phyloP scores from a whole-genome alignment of 768 basidiomycete species.

The Psilocybe subaeruginosa region DNA sequence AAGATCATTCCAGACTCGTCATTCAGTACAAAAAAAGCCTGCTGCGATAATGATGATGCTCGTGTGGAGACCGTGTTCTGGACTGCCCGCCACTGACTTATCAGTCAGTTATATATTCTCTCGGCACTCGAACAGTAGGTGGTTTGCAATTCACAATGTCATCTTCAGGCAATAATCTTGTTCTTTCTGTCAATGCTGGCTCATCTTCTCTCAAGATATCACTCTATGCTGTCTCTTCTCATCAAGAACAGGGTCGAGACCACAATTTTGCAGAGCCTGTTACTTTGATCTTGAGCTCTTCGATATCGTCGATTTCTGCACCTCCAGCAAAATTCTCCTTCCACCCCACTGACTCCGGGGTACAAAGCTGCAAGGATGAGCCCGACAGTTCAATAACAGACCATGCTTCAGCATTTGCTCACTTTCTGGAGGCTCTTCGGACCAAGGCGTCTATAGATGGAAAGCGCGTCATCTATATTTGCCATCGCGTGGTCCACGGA shows the following conservation, averaged over 20 bases:
- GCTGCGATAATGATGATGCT: neutral
- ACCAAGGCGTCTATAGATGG: conserved; percentile 43
- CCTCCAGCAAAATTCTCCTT: conserved; percentile 57
- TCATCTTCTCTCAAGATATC: conserved; percentile 88
- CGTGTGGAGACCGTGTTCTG: neutral
- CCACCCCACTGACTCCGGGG: conserved; percentile 20
- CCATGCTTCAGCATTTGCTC: conserved; percentile 64
- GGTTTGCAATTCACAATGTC: conserved; percentile 3
- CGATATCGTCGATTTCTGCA: conserved; percentile 59
- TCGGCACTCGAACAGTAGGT: neutral
- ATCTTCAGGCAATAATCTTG: conserved; percentile 30
- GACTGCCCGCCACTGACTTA: neutral
- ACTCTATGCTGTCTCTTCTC: conserved; percentile 44
- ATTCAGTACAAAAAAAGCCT: neutral
- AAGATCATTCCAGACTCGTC: neutral
- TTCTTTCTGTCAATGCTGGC: conserved; percentile 79
- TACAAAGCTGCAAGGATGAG: conserved; percentile 41
- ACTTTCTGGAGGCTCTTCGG: conserved; percentile 56
- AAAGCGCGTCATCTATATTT: conserved; percentile 53
- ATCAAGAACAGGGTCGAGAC: conserved; percentile 4
- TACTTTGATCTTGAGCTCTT: conserved; percentile 50
- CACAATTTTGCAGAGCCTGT: conserved; percentile 29
- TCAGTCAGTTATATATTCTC: neutral
- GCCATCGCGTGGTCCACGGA: conserved; percentile 87
- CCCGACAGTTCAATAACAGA: conserved; percentile 44